phyloP scores from a whole-genome alignment of 1,284 basidiomycete species.

The Lentinula novae-zelandiae region DNA sequence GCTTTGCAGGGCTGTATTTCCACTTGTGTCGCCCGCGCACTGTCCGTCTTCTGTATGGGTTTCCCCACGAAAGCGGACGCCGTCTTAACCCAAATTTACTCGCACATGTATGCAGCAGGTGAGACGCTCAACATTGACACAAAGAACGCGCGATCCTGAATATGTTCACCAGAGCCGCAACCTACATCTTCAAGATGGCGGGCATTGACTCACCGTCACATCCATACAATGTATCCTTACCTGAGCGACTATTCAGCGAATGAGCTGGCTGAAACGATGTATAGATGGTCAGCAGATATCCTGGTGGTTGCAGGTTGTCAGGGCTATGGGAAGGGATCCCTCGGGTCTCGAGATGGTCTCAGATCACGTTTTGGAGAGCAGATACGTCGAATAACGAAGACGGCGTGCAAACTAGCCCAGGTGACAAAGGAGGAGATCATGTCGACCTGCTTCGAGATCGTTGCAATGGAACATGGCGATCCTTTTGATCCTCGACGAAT shows the following conservation, averaged over 20 bases:
- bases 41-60: conserved; percentile 69
- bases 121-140: conserved; percentile 19
- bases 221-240: conserved; percentile 63
- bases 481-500: conserved; percentile 51
- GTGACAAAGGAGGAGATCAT: conserved; percentile 68
- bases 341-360: conserved; percentile 40
- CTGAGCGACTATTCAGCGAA: conserved; percentile 59
- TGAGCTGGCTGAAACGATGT: conserved; percentile 66
- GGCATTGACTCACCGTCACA: conserved; percentile 61
- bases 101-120: conserved; percentile 62
- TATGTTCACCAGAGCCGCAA: conserved; percentile 52
- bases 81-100: conserved; percentile 61
- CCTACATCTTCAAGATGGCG: conserved; percentile 74
- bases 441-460: conserved; percentile 66
- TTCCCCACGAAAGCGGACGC: conserved; percentile 66
- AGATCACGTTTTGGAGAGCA: conserved; percentile 52
- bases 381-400: conserved; percentile 57
- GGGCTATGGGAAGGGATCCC: conserved; percentile 30
- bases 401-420: conserved; percentile 54
- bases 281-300: conserved; percentile 66
- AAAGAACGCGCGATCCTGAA: conserved; percentile 12
- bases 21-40: conserved; percentile 59
- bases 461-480: conserved; percentile 50
- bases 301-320: conserved; percentile 57
- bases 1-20: conserved; percentile 67